Percentiles rank a stretch among this genome's conserved stretches.
phyloP scores from a whole-genome alignment of 2,329 filamentous ascomycete species.

The Hypoxylon sp. region DNA sequence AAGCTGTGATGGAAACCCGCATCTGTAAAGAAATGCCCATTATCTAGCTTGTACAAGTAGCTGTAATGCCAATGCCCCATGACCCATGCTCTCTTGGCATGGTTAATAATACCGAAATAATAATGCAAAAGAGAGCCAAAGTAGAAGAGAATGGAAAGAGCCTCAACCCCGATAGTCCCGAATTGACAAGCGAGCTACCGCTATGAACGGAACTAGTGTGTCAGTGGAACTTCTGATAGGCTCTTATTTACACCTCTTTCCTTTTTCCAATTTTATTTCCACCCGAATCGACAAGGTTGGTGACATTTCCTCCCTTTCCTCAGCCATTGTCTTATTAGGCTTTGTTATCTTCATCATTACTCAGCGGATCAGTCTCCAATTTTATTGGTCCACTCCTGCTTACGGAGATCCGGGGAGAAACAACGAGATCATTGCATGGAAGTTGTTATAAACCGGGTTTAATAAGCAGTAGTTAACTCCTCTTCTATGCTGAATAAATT shows the following conservation, averaged over 20 bases:
- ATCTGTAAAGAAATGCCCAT: slow-evolving; percentile 8
- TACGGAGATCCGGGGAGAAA: slow-evolving; percentile 23
- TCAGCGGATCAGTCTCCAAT: not conserved
- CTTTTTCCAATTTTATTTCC: slow-evolving; percentile 12
- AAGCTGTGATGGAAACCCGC: slow-evolving; percentile 23
- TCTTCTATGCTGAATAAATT: not conserved
- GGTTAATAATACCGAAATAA: not conserved
- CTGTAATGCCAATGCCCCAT: too few species aligned
- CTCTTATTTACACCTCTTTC: slow-evolving; percentile 10
- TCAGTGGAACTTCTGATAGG: slow-evolving; percentile 16
- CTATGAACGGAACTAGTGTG: not conserved
- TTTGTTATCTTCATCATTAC: slow-evolving; percentile 12
- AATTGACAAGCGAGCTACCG: not conserved
- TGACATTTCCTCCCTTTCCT: slow-evolving; percentile 8
- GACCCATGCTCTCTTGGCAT: not conserved
- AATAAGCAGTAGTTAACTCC: not conserved
- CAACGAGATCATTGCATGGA: slow-evolving; percentile 14
- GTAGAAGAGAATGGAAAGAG: slow-evolving; percentile 13
- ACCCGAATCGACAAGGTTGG: slow-evolving; percentile 15
- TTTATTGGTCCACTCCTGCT: slow-evolving; percentile 11
- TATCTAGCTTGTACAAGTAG: not conserved
- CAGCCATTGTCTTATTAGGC: slow-evolving; percentile 30
- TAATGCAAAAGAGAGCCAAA: slow-evolving; percentile 4
- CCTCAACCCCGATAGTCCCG: slow-evolving; percentile 8
- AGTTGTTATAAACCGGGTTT: not conserved